Conservation (phyloP, 2,329 filamentous ascomycete species). For the Penicillium frequentans region DNA sequence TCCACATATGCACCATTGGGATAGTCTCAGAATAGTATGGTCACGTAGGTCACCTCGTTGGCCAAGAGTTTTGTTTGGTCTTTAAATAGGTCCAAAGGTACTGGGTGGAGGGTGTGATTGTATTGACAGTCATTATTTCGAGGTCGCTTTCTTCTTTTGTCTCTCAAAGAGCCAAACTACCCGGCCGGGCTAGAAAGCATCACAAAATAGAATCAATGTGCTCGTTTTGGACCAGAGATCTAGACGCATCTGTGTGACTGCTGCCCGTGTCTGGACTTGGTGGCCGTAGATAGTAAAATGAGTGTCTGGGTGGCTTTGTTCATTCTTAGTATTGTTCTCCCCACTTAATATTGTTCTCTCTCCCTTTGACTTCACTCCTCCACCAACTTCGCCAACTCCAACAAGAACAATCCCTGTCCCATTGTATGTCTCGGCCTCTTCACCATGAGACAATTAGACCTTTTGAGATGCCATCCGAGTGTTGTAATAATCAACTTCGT, state of each 20-base stretch:
- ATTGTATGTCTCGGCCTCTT: slow-evolving; percentile 32
- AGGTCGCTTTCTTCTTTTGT: background rate
- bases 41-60: background rate
- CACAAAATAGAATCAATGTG: background rate
- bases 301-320: slow-evolving; percentile 5
- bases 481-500: background rate
- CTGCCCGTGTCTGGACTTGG: background rate
- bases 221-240: background rate
- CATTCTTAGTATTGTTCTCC: slow-evolving; percentile 29
- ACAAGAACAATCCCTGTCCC: slow-evolving; percentile 5
- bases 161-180: background rate
- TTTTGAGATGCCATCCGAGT: background rate
- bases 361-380: background rate
- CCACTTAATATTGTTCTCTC: slow-evolving; percentile 28
- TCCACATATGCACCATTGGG: too few relatives aligned
- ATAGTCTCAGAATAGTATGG: too few relatives aligned
- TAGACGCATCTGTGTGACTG: background rate
- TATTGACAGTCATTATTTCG: background rate
- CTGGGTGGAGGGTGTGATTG: background rate
- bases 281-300: background rate
- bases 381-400: background rate
- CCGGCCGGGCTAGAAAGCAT: background rate
- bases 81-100: background rate
- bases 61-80: background rate
- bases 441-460: background rate